Evolutionary conservation across 2,329 filamentous ascomycete species (phyloP), one percentile per base, ranked within the genome.

Genomic region (Hymenoscyphus occultus): DNA sequence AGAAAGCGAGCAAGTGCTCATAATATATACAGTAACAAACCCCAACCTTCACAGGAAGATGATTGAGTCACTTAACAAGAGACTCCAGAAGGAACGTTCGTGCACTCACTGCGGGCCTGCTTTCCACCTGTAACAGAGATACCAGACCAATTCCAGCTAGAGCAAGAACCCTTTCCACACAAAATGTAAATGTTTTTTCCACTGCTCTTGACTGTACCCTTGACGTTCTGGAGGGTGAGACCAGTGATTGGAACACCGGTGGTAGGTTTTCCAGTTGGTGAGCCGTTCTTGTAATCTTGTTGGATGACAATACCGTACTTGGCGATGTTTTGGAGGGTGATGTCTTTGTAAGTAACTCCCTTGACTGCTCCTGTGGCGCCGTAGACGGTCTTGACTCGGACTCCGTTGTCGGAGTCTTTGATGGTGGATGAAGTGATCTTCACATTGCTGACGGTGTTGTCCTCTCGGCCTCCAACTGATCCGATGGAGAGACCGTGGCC

Each of bases 371-470:
- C 71, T 16, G 71, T 71, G 0, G 80, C 76, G 3, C 76, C 76
- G 51, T 71, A 77, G 22, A 78, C 68, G 1, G 75, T 73, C n/a
- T 79, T 75, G 63, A 78, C 72, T 14, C 76, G 76, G 42, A 64
- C 78, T 63, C 83, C 85, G 73, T 86, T 85, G 60, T 80, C 74
- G 0, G 83, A 86, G 73, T 86, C 65, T 70, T 63, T 74, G 67
- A 87, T 79, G 22, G 75, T 79, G 10, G 78, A 80, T 66, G 79
- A 77, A 40, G 78, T 73, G 69, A 88, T 82, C 31, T 76, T 78
- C n/a, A 88, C 79, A 61, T 78, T 80, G 32, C 79, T 73, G 61
- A 88, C 85, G 7, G 70, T 75, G 77, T 88, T 87, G 76, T 86
- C 76, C 61, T 70, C 72, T 59, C 84, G 82, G 14, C 82, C 82